Base-by-base conservation (phyloP, 148 eudicot genomes). In the Camellia sinensis region DNA sequence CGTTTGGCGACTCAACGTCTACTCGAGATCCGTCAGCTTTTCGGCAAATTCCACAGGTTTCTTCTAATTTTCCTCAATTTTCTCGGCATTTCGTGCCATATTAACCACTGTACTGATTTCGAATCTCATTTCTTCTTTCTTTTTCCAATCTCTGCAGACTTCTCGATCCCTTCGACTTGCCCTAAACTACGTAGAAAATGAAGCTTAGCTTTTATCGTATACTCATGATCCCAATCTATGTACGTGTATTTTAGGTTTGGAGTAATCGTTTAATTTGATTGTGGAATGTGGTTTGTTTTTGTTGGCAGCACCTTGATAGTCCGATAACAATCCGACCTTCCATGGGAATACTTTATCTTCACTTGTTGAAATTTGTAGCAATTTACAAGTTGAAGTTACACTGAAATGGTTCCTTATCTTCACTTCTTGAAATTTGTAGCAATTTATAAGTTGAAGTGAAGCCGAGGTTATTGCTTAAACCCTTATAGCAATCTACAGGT, bases 281-380 rank as follows among this genome's bases (percentile, higher is more conserved):
- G 53, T 10, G 78, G 54, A 17, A 14, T 81, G 62, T 67, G 5
- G 9, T 73, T 79, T 45, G 48, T 6, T 77, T 45, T n/a, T n/a
- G 48, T 4, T 77, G 78, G n/a, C 88, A 95, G 98, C 98, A 95
- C 80, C 66, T 95, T 83, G 96, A 95, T 88, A 19, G 90, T 75
- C 97, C 98, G 98, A 93, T 80, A 95, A 95, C 83, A 93, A 86
- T 56, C 90, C 97, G 92, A 93, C 67, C 80, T 82, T 82, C 88
- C 87, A 2, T 95, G 97, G 97, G 92, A 93, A 80, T 95, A n/a
- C n/a, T n/a, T n/a, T n/a, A n/a, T n/a, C n/a, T n/a, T n/a, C n/a
- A n/a, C n/a, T n/a, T n/a, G n/a, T n/a, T n/a, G n/a, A n/a, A n/a
- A n/a, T n/a, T n/a, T n/a, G n/a, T n/a, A n/a, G n/a, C n/a, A n/a